phyloP scores from a whole-genome alignment of 1,284 basidiomycete genomes.

The Vanrija sp. region DNA sequence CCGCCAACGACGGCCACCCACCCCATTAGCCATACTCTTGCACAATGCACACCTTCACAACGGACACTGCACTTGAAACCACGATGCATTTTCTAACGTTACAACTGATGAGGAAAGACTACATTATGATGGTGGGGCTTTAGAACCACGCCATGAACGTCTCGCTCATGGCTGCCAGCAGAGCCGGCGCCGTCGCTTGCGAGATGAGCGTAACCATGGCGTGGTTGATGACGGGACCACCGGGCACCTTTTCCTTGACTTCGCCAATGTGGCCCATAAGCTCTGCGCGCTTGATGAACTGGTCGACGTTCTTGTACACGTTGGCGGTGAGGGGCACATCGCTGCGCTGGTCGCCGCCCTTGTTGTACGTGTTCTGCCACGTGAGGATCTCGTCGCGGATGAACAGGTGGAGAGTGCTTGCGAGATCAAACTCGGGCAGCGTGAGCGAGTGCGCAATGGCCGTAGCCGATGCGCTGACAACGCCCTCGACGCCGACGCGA shows the following conservation, averaged over 20 bases:
- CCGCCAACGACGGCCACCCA: background rate
- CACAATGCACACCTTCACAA: too few species aligned
- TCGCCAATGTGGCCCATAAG: slow-evolving; percentile 46
- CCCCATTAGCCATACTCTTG: background rate
- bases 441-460: slow-evolving; percentile 87
- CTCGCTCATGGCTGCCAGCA: slow-evolving; percentile 57
- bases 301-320: slow-evolving; percentile 70
- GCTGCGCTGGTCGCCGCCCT: slow-evolving; percentile 33
- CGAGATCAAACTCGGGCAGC: slow-evolving; percentile 74
- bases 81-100: background rate
- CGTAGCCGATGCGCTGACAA: slow-evolving; percentile 80
- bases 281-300: slow-evolving; percentile 57
- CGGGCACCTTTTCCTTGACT: slow-evolving; percentile 67
- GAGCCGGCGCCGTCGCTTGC: slow-evolving; percentile 54
- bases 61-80: too few species aligned
- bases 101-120: background rate
- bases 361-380: slow-evolving; percentile 48
- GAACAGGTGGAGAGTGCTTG: slow-evolving; percentile 55
- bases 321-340: slow-evolving; percentile 65
- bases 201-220: slow-evolving; percentile 80
- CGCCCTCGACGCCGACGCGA: slow-evolving; percentile 82
- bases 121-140: background rate
- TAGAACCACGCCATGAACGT: slow-evolving; percentile 80
- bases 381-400: slow-evolving; percentile 72
- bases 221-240: slow-evolving; percentile 62